Base-by-base conservation (phyloP, 495 filamentous ascomycete species). In the Aspergillus nidulans region DNA sequence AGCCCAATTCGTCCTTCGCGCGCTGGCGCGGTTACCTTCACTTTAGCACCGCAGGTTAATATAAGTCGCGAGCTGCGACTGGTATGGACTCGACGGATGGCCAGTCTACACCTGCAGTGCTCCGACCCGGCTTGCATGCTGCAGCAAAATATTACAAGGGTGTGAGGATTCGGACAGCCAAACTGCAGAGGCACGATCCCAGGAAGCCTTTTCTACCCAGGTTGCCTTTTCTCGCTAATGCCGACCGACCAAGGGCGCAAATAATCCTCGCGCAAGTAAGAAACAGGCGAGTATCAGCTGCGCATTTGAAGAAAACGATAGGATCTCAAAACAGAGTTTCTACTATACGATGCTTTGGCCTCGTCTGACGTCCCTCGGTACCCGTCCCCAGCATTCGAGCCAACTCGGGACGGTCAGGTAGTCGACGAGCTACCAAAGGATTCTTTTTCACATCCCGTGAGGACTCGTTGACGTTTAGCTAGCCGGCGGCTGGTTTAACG, bases 51-150 rank as follows among this genome's bases (percentile, higher is more conserved):
- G 26, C 49, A 24, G 26, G 34, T 41, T 52, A 52, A 41, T 52
- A 15, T 42, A 52, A 26, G 9, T 48, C 3, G 15, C 36, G n/a
- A 4, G 15, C 13, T 39, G n/a, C 36, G 6, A 39, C 36, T 39
- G 15, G 42, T 13, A 25, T 21, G 13, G 12, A 23, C 40, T 2
- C 4, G 9, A 23, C 1, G 23, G 18, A 45, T n/a, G 25, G 42
- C 20, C 13, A 6, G 30, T 10, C 30, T 34, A 34, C 30, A 12
- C 30, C 44, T 32, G 44, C 18, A 26, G 24, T 30, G 13, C 25
- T 47, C 24, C 44, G 25, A 32, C 42, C 52, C 42, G 28, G 21
- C 52, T 49, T 49, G 52, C 52, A 46, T 55, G 52, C 44, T 49
- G 51, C 28, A 38, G 30, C 46, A 28, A 21, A 3, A 2, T 45